Conservation (phyloP, 306 rosid species). For the Cucurbita maxima region DNA sequence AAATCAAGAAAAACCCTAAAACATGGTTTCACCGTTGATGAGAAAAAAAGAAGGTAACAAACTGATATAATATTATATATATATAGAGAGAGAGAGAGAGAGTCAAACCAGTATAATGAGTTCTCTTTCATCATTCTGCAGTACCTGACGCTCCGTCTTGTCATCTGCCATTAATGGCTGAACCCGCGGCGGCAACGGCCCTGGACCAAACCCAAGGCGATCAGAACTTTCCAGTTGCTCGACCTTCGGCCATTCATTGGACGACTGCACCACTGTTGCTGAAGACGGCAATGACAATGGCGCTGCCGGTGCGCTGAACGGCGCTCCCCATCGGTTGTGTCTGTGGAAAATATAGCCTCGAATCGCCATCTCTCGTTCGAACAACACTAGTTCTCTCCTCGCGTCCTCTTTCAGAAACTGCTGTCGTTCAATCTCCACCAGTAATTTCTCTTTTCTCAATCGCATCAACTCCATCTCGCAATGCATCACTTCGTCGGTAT, state of each 20-base stretch:
- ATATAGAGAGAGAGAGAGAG: not conserved
- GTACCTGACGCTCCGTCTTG: not conserved
- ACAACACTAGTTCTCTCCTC: slow-evolving; percentile 6
- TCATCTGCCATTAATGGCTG: not conserved
- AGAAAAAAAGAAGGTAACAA: not conserved
- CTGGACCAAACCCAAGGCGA: not conserved
- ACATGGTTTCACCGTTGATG: not conserved
- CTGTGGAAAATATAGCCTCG: not conserved
- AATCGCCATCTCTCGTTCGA: not conserved
- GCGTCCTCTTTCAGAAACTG: not conserved
- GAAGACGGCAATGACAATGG: not conserved
- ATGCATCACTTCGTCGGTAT: not conserved
- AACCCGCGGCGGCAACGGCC: not conserved
- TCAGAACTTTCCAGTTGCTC: not conserved
- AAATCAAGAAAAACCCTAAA: not conserved
- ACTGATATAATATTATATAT: too few relatives aligned
- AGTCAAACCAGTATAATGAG: not conserved
- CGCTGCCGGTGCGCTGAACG: not conserved
- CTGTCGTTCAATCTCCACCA: not conserved
- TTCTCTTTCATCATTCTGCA: not conserved
- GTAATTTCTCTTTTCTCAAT: not conserved
- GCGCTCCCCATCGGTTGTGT: not conserved
- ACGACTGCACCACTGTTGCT: not conserved
- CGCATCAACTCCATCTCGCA: not conserved
- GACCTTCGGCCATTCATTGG: not conserved